Base-by-base conservation (phyloP, 1,284 basidiomycete genomes). In the Neotropicomus parvogracilis region DNA sequence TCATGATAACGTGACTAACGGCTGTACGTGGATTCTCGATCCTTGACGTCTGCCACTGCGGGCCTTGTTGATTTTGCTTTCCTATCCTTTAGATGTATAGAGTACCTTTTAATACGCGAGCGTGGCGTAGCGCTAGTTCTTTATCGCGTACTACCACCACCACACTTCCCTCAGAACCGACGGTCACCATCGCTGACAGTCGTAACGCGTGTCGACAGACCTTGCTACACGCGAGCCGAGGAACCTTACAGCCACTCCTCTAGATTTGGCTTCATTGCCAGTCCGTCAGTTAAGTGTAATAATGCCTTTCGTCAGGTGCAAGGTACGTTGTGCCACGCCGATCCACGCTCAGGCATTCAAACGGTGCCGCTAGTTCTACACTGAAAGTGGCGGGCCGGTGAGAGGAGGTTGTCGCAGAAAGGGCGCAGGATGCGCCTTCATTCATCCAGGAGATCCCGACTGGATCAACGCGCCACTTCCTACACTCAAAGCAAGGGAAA, bases 251-350 rank as follows among this genome's bases (percentile, higher is more conserved):
- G 2, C 17, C 35, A 32, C 32, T 6, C 16, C 16, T 16, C 31
- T 33, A 6, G 12, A 50, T 39, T 28, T 16, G 13, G 26, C 13
- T 20, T 17, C 20, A n/a, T 40, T 12, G 21, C 31, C 19, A 49
- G 20, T 35, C n/a, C n/a, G 20, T 27, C 24, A 38, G 26, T 33
- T 46, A 39, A 37, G 17, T 29, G 54, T n/a, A 40, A 68, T n/a
- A 40, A 68, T 68, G 63, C 54, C 61, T 41, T 49, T 50, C 14
- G 44, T 35, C 17, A 63, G 46, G 33, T 64, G 63, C 40, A 61
- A 7, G 41, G 63, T 66, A 52, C 36, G 66, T 59, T 27, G 34
- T 42, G n/a, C 38, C 28, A 38, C 47, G 21, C 16, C 14, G 7
- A 32, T 56, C 17, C 60, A 42, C 20, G 19, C 35, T 43, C 32